Base-by-base conservation (phyloP, 441 rosid species). In the Melastoma candidum region DNA sequence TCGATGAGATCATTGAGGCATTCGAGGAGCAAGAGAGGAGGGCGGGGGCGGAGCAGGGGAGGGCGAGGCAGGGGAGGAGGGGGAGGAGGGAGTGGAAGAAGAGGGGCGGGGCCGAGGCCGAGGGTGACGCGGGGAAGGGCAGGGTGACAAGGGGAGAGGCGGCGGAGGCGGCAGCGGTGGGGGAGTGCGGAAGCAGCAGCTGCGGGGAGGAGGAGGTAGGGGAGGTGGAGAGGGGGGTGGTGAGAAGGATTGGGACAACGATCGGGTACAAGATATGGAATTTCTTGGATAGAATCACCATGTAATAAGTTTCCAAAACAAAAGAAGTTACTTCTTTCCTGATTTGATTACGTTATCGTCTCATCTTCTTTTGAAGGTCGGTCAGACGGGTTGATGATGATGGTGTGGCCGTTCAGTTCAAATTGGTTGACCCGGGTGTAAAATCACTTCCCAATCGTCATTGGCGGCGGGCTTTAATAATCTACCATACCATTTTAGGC, bases 1-100 rank as follows among this genome's bases (percentile, higher is more conserved):
- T 77, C 36, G 69, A 77, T 29, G 77, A 77, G 56, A 69, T 71
- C 44, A 67, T 77, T 17, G 82, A 77, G 51, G 77, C 65, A 9
- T 71, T 63, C 26, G 79, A 77, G 43, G 77, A 77, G 43, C 60
- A 47, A 11, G 54, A 62, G 44, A 70, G 57, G 69, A 44, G 46
- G 26, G 22, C 45, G 26, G 7, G 24, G 26, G 10, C 26, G 25
- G 63, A 26, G 69, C 71, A 50, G 63, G 68, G 67, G 71, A 63
- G 56, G 49, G 54, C 46, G 24, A 51, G 32, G 46, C 53, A 32
- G 26, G 39, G 36, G 36, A 51, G 51, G 10, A 65, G 41, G 53
- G 54, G 51, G 24, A 51, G 32, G 49, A 57, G 26, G 26, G 39
- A 26, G 36, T 50, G 51, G 10, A 65, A 63, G 51, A 53, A 54